phyloP scores from a whole-genome alignment of 768 basidiomycete species.

The Floccularia luteovirens region DNA sequence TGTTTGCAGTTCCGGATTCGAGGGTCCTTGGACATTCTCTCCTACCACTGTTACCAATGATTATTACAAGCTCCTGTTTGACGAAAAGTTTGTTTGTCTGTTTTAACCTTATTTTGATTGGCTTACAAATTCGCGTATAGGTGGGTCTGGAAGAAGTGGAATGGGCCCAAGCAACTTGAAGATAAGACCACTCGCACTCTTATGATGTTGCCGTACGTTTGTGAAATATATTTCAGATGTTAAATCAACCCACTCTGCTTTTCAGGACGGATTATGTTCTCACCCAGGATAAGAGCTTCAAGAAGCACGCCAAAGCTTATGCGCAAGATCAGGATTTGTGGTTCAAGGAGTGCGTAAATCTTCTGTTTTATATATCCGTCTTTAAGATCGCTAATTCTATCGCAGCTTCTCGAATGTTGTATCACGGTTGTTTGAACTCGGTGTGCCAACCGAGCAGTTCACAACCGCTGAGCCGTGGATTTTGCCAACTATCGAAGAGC shows the following conservation, averaged over 20 bases:
- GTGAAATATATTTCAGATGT: no score
- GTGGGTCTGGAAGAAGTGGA: conserved; percentile 96
- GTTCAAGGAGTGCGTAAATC: conserved; percentile 80
- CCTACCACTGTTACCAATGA: conserved; percentile 85
- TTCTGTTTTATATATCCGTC: neutral
- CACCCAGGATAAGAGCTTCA: conserved; percentile 86
- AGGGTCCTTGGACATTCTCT: conserved; percentile 94
- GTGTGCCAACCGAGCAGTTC: conserved; percentile 81
- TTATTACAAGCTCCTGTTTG: conserved; percentile 77
- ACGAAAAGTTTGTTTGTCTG: conserved; percentile 58
- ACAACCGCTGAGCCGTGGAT: conserved; percentile 67
- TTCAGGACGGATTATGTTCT: conserved; percentile 81
- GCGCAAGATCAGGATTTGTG: conserved; percentile 80
- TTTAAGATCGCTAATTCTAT: conserved; percentile 2
- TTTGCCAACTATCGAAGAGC: conserved; percentile 51
- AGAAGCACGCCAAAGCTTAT: conserved; percentile 81
- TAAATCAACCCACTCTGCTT: neutral
- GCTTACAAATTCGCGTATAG: conserved; percentile 17
- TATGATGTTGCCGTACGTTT: conserved; percentile 96
- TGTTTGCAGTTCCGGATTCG: conserved; percentile 57
- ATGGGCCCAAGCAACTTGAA: conserved; percentile 86
- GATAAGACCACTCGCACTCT: conserved; percentile 84
- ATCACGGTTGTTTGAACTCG: conserved; percentile 82
- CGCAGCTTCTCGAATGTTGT: conserved; percentile 78
- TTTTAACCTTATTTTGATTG: conserved; percentile 2